These are phyloP conservation scores for Hypoxylon subgilvum DNA, from an alignment of 495 filamentous ascomycete species.

Conservation along the genomic window DNA sequence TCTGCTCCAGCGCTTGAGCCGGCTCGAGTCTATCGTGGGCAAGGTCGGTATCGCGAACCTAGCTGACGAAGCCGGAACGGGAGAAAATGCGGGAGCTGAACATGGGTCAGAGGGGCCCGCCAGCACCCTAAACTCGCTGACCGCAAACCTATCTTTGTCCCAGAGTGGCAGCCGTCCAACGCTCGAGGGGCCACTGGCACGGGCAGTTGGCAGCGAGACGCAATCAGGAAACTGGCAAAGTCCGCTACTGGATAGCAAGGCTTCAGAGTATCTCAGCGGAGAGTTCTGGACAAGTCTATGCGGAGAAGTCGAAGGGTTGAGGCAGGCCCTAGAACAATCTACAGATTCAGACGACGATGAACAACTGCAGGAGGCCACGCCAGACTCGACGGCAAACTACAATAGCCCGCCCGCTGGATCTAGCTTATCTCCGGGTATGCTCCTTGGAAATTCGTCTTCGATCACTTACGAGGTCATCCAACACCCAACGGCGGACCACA, in stretches of 20 bases:
- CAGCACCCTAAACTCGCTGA: background rate
- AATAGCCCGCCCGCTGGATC: slow-evolving; percentile 61
- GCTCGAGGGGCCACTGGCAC: slow-evolving; percentile 41
- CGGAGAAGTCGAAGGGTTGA: slow-evolving; percentile 64
- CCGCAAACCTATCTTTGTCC: background rate
- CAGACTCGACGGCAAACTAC: slow-evolving; percentile 48
- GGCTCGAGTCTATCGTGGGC: slow-evolving; percentile 76
- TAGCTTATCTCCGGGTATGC: slow-evolving; percentile 56
- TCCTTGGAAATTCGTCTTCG: slow-evolving; percentile 56
- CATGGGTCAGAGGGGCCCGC: background rate
- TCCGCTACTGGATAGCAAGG: slow-evolving; percentile 30
- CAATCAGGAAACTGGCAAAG: slow-evolving; percentile 26
- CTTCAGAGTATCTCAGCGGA: slow-evolving; percentile 71
- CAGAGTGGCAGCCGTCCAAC: slow-evolving; percentile 13
- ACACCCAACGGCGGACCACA: slow-evolving; percentile 66
- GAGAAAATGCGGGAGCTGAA: no score
- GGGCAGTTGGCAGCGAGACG: slow-evolving; percentile 44
- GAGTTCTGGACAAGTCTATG: slow-evolving; percentile 79
- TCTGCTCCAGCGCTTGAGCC: slow-evolving; percentile 68
- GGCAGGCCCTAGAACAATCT: slow-evolving; percentile 47
- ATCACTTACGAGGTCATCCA: slow-evolving; percentile 26
- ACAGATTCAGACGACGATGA: slow-evolving; percentile 59
- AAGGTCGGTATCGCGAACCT: slow-evolving; percentile 41
- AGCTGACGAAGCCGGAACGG: slow-evolving; percentile 13
- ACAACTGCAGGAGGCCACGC: slow-evolving; percentile 46